Evolutionary conservation across 208 protist genomes (phyloP), one percentile per base, ranked within the genome.

Genomic region (Trypanosoma scelopori): DNA sequence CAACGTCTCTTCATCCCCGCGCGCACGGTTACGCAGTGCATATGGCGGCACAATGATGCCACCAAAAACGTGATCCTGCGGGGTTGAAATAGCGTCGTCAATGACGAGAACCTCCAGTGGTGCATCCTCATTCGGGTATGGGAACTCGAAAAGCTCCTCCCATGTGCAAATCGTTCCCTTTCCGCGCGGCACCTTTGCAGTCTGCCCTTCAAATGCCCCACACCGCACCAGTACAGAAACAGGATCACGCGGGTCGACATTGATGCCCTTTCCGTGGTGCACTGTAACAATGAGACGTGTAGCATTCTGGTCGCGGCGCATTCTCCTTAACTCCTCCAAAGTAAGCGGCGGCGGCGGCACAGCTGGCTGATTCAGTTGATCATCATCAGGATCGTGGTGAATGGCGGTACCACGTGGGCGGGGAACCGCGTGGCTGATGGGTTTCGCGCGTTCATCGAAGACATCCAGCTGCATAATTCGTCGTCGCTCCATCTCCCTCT

Each of bases 111-210:
- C 77, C 76, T 93, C 86, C 22, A 95, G 77, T 2, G 77, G 78
- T 56, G 90, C 84, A 39, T 85, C 76, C n/a, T 79, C 25, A 75
- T 89, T 90, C 42, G 84, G 82, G 76, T 93, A 95, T 5, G 89
- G 86, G 65, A 95, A 95, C 53, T 92, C 85, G 62, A 95, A 95
- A 39, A 92, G 85, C 74, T 93, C 90, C 50, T 92, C 90, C 90
- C 90, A 95, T 32, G 84, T 85, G 25, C 79, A 89, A 43, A 74
- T 56, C 6, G 75, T 55, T 32, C 77, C 86, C 56, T 78, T 83
- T 42, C 87, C 87, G 39, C 86, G 90, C 13, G 74, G 78, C 41
- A 93, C 79, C 74, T 90, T 89, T 37, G 85, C 86, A 1, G 90
- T 95, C 60, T 87, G 87, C 22, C 90, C 90, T 64, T 95, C 90